phyloP scores from a whole-genome alignment of 1,284 basidiomycete species.

The Neolentinus lepideus region DNA sequence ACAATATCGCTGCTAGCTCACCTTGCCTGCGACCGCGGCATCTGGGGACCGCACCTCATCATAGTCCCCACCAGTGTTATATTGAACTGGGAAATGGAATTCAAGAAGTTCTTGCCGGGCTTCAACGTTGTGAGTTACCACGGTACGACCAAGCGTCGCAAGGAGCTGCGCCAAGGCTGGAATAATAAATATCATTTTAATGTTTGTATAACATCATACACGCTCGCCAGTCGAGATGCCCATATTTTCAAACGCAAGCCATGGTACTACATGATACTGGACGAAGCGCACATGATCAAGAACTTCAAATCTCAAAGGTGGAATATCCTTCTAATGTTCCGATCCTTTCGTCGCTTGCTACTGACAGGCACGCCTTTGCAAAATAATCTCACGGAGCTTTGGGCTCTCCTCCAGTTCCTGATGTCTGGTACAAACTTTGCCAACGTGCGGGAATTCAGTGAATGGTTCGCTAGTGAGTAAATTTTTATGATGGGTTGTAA shows the following conservation, averaged over 20 bases:
- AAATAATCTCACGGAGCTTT: constrained; percentile 93
- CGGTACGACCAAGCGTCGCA: constrained; percentile 85
- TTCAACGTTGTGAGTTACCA: constrained; percentile 93
- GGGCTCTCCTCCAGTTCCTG: constrained; percentile 92
- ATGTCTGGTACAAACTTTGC: constrained; percentile 94
- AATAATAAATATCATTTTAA: constrained; percentile 90
- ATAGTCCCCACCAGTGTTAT: constrained; percentile 94
- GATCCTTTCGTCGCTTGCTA: constrained; percentile 81
- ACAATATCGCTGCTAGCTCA: constrained; percentile 91
- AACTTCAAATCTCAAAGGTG: constrained; percentile 95
- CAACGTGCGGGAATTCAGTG: constrained; percentile 89
- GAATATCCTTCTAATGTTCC: constrained; percentile 93
- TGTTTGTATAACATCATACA: constrained; percentile 94
- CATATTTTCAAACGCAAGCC: constrained; percentile 92
- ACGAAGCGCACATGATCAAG: constrained; percentile 99
- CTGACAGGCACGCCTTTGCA: constrained; percentile 94
- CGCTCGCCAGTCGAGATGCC: constrained; percentile 87
- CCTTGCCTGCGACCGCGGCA: constrained; percentile 89
- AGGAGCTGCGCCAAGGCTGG: constrained; percentile 93
- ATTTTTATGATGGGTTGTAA: neutral
- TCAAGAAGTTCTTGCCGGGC: constrained; percentile 95
- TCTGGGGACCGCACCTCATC: constrained; percentile 96
- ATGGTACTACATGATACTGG: constrained; percentile 96
- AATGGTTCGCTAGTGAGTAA: constrained; percentile 91
- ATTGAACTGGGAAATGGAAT: constrained; percentile 99